Conservation (phyloP, 2,329 filamentous ascomycete species). For the Epichloe glyceriae region DNA sequence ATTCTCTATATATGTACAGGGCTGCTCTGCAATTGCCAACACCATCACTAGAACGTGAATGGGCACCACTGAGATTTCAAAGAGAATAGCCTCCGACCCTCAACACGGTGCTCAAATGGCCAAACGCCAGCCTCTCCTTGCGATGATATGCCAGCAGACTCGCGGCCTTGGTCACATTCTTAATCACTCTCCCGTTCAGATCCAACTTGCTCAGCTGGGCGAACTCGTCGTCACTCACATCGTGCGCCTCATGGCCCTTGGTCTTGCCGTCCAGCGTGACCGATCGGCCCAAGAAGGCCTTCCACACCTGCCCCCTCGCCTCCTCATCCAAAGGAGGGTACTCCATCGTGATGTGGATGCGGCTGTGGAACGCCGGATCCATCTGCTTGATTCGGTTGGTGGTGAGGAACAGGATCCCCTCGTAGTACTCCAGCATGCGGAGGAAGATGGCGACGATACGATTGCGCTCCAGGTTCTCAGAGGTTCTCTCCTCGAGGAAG, state of each 20-base stretch:
- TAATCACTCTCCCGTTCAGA: conserved; percentile 38
- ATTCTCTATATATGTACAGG: not conserved
- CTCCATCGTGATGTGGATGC: conserved; percentile 34
- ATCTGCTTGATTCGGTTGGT: conserved; percentile 33
- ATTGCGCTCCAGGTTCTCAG: conserved; percentile 22
- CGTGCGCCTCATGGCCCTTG: conserved; percentile 18
- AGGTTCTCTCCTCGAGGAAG: conserved; percentile 26
- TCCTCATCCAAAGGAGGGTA: conserved; percentile 28
- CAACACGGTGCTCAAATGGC: conserved; percentile 20
- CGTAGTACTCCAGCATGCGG: conserved; percentile 33
- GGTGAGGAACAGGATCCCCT: conserved; percentile 35
- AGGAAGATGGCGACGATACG: conserved; percentile 26
- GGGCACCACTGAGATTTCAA: conserved; percentile 4
- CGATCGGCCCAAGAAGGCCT: conserved; percentile 24
- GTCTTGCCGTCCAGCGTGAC: not conserved
- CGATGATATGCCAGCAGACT: conserved; percentile 20
- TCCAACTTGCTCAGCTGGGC: conserved; percentile 25
- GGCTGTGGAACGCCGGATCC: conserved; percentile 33
- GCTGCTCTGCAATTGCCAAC: not conserved
- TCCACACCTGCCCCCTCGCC: conserved; percentile 26
- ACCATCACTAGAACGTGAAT: too few relatives aligned
- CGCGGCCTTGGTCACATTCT: conserved; percentile 31
- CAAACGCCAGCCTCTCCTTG: conserved; percentile 15
- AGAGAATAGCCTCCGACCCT: conserved; percentile 17
- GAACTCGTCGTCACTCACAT: conserved; percentile 17